Percentiles rank a stretch among this genome's conserved stretches.
Conservation (phyloP, 192 early-diverging fungal genomes). For the Oehlia diaphana region DNA sequence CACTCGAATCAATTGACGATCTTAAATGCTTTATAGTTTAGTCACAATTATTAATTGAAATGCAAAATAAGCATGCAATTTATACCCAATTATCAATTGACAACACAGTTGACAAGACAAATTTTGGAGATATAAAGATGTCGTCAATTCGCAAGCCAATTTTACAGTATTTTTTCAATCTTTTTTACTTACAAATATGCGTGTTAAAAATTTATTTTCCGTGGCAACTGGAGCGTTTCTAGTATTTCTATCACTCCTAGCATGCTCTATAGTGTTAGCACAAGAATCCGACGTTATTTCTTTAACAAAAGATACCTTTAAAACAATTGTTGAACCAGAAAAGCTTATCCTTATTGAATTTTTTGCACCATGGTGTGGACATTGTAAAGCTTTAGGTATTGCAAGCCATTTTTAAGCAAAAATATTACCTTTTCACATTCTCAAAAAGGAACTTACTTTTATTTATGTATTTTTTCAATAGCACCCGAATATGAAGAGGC, state of each 20-base stretch:
- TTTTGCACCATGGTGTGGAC: constrained; percentile 98
- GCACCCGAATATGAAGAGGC: constrained; percentile 95
- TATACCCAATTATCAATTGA: constrained; percentile 5
- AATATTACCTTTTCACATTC: background rate
- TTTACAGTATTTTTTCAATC: background rate
- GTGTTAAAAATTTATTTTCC: background rate
- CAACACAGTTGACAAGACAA: constrained; percentile 5
- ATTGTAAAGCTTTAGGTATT: constrained; percentile 85
- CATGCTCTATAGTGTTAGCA: background rate
- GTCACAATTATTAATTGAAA: background rate
- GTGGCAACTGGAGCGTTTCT: background rate
- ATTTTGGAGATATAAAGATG: background rate
- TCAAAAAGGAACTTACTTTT: background rate
- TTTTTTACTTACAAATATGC: background rate
- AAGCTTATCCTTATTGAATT: constrained; percentile 88
- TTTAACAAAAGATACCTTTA: constrained; percentile 64
- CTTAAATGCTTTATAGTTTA: background rate
- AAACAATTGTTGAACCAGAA: constrained; percentile 57
- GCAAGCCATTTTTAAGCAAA: background rate
- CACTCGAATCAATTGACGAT: too few species aligned
- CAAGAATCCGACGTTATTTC: constrained; percentile 51
- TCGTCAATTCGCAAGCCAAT: background rate
- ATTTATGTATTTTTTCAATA: constrained; percentile 33
- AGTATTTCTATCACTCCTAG: background rate
- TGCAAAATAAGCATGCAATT: background rate